Percentiles rank a stretch among this genome's conserved stretches.
Conservation (phyloP, 768 basidiomycete genomes). For the Agrocybe chaxingu region DNA sequence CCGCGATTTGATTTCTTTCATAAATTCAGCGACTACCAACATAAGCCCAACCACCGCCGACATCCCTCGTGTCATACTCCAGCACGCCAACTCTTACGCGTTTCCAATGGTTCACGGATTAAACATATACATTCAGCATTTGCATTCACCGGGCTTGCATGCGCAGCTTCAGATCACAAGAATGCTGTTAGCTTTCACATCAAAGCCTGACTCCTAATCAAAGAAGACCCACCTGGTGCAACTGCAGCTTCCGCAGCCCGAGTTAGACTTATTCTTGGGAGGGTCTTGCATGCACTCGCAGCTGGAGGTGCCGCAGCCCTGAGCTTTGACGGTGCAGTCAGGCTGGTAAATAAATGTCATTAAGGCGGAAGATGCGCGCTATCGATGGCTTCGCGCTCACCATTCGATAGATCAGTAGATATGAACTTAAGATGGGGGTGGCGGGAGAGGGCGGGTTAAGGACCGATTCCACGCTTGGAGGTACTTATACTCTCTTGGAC, state of each 20-base stretch:
- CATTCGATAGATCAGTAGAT: slow-evolving; percentile 1
- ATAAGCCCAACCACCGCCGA: no score
- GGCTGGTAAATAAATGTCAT: slow-evolving; percentile 2
- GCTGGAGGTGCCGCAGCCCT: slow-evolving; percentile 18
- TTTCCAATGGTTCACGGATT: no score
- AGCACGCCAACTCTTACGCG: no score
- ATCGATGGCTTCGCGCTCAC: neutral
- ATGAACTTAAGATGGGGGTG: no score
- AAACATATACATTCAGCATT: slow-evolving; percentile 18
- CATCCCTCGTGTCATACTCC: neutral
- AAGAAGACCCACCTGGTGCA: slow-evolving; percentile 2
- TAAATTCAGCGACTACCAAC: no score
- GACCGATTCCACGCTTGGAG: no score
- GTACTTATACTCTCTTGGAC: neutral
- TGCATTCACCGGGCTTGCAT: slow-evolving; percentile 33
- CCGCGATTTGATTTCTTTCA: neutral
- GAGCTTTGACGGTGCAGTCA: slow-evolving; percentile 19
- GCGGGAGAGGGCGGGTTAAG: no score
- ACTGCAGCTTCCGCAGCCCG: slow-evolving; percentile 16
- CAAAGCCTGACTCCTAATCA: neutral
- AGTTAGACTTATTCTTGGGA: slow-evolving; percentile 30
- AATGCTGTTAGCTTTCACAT: neutral
- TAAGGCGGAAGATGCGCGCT: neutral
- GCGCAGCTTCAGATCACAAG: slow-evolving; percentile 19
- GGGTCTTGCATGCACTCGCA: slow-evolving; percentile 31